These are phyloP conservation scores for Handroanthus guayacan DNA, from an alignment of 257 asterid genomes.

Conservation along the genomic window DNA sequence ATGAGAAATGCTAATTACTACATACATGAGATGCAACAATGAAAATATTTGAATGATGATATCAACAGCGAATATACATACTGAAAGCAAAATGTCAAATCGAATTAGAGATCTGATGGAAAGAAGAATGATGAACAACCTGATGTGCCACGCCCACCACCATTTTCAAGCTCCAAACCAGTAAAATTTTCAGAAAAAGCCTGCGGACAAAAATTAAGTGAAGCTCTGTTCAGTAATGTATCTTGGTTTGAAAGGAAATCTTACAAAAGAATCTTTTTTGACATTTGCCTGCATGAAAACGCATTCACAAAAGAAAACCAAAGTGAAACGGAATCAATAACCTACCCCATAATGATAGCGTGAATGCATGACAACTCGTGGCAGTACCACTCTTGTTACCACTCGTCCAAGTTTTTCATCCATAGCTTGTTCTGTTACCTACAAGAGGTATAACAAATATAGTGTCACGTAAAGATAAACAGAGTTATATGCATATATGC, in stretches of 20 bases:
- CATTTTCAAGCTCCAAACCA: constrained; percentile 89
- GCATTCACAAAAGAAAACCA: constrained; percentile 14
- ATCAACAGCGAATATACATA: background rate
- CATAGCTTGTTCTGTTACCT: constrained; percentile 73
- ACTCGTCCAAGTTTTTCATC: constrained; percentile 79
- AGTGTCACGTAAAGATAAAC: background rate
- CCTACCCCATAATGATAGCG: constrained; percentile 80
- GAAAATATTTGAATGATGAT: background rate
- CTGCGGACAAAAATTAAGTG: constrained; percentile 41
- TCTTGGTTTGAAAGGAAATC: background rate
- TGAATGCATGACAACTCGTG: constrained; percentile 80
- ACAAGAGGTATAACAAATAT: constrained; percentile 1
- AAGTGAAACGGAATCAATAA: background rate
- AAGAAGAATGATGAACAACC: constrained; percentile 50
- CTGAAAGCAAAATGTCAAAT: background rate
- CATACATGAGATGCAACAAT: background rate
- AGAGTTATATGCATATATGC: background rate
- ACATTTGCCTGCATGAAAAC: background rate
- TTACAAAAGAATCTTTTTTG: background rate
- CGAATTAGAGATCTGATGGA: background rate
- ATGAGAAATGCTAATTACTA: background rate
- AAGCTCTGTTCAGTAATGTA: constrained; percentile 12
- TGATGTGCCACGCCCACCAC: constrained; percentile 92
- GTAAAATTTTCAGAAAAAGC: constrained; percentile 80
- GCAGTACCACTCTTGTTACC: constrained; percentile 79